Evolutionary conservation across 352 stramenopile species (phyloP), one percentile per base, ranked within the genome.

Genomic region (Peronosclerospora sorghi): DNA sequence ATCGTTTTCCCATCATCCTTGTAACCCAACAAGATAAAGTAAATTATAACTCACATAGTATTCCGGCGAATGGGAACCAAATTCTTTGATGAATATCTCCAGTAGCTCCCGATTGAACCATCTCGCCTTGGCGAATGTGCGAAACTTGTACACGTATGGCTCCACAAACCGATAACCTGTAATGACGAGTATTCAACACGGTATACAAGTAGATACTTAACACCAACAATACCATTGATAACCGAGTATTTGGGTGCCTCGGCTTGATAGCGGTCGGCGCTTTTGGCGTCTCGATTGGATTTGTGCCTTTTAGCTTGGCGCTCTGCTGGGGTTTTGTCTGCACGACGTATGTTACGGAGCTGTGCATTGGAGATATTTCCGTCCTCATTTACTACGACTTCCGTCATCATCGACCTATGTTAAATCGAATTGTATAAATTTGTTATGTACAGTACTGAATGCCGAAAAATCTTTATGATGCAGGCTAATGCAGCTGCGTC

Each of bases 111-210:
- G 71, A 2, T 72, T 68, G 39, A 97, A 75, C 95, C 95, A 98
- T 29, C 95, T 79, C 59, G 82, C 62, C 52, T 98, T 98, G 41
- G 94, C 91, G 62, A 91, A 89, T 21, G 91, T 97, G 26, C 80
- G 68, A 65, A 97, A 98, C 48, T 96, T 88, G 55, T 96, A 98
- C 41, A 95, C 78, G 60, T 98, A 98, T 10, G 95, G 94, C 66
- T 84, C 69, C 18, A 96, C 79, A 48, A 86, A 66, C 19, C 81
- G 71, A 48, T 89, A 90, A 2, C 77, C 81, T 91, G 41, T 46
- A 21, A 24, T 24, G 32, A 17, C 4, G 18, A 17, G 24, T 26
- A 7, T 26, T 26, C 32, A 47, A 28, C 4, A 32, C 5, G 2
- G 5, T 38, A 10, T 30, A 13, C 19, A 21, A 17, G 2, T 35